Conservation (phyloP, 1,284 basidiomycete species). For the Vanrija sp. region DNA sequence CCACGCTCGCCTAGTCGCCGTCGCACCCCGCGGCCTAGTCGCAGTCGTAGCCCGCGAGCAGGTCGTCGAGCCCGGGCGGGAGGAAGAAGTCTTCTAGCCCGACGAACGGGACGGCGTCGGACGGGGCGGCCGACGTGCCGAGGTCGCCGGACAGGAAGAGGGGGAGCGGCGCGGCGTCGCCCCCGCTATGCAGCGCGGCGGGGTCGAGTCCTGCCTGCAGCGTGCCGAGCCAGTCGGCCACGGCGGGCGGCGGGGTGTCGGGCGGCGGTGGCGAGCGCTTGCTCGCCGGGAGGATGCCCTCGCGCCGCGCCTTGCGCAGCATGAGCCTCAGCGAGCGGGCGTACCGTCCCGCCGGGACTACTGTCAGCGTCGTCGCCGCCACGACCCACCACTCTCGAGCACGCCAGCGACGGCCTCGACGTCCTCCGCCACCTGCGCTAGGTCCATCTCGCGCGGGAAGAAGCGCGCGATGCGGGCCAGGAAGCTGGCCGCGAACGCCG, state of each 20-base stretch:
- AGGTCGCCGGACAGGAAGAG: slow-evolving; percentile 26
- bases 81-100: slow-evolving; percentile 31
- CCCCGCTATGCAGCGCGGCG: not conserved
- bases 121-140: slow-evolving; percentile 10
- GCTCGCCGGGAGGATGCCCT: slow-evolving; percentile 49
- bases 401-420: slow-evolving; percentile 68
- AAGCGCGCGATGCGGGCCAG: slow-evolving; percentile 71
- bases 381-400: slow-evolving; percentile 61
- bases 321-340: slow-evolving; percentile 76
- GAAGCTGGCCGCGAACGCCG: slow-evolving; percentile 80
- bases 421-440: slow-evolving; percentile 62
- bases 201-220: not conserved
- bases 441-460: slow-evolving; percentile 75
- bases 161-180: slow-evolving; percentile 14
- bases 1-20: too few species aligned
- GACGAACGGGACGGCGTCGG: slow-evolving; percentile 17
- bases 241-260: not conserved
- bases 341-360: slow-evolving; percentile 78
- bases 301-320: slow-evolving; percentile 67
- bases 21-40: too few species aligned
- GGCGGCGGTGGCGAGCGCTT: slow-evolving; percentile 5
- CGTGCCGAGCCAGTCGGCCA: not conserved
- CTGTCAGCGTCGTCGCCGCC: slow-evolving; percentile 1
- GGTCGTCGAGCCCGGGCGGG: slow-evolving; percentile 17
- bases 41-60: not conserved